Evolutionary conservation across 176 grass and related monocot species (phyloP), one percentile per base, ranked within the genome.

Genomic region (Hordeum marinum): DNA sequence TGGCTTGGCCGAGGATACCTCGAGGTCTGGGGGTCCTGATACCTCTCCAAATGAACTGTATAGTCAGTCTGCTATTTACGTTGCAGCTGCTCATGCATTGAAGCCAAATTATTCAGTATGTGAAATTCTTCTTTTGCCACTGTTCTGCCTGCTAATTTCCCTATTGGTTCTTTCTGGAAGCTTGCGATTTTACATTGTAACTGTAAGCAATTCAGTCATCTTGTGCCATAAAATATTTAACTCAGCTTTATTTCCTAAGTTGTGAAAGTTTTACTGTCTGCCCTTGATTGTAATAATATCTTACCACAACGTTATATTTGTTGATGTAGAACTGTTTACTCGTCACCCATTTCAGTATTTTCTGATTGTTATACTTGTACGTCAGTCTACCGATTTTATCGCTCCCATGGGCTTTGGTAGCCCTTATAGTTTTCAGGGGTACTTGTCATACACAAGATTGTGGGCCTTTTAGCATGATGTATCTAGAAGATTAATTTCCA

Each of bases 1-100:
- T 90, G 93, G 93, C 57, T 92, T 95, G 92, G 93, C 93, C 48
- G 93, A 95, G 79, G 93, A 95, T 80, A 95, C 88, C 29, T 85
- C 87, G 14, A 92, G 90, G 68, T 90, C 93, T 70, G 93, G 88
- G 13, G 83, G 87, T 32, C 69, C 78, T 75, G 93, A 92, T 70
- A 78, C 74, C 40, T 83, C 90, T 80, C 90, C 93, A 64, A 89
- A 89, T 88, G 87, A 95, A 18, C 63, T 95, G 81, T 95, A 95
- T 58, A 95, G 93, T 68, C 90, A 95, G 64, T 95, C 93, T 46
- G 90, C 90, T 70, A 95, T 95, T 88, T 95, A 95, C 48, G 90
- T 95, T 68, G 93, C 93, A 63, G 90, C 93, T 88, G 93, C 93
- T 75, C 93, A 95, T 90, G 93, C 93, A 72, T 64, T 95, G 75